Conservation (phyloP, 345 rosid species). For the Cardiospermum halicacabum region DNA sequence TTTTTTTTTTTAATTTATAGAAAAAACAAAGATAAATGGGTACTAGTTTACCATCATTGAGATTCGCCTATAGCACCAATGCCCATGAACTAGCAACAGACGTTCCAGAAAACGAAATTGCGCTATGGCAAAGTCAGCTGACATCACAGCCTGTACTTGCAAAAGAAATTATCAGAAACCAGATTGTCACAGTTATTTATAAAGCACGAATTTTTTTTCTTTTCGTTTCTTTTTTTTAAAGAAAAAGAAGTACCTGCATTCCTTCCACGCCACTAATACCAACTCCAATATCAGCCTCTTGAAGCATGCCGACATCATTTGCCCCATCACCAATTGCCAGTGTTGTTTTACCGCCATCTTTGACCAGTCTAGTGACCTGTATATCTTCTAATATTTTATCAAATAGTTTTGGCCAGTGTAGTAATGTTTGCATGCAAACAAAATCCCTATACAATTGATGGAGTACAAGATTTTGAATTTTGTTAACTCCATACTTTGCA, state of each 20-base stretch:
- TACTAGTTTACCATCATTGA: constrained; percentile 64
- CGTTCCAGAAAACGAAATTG: constrained; percentile 83
- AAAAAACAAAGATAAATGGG: constrained; percentile 8
- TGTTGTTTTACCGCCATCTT: constrained; percentile 50
- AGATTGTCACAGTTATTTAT: not conserved
- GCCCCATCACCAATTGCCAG: constrained; percentile 91
- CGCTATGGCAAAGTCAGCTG: constrained; percentile 90
- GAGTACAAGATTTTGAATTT: not conserved
- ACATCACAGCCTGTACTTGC: constrained; percentile 78
- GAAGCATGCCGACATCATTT: constrained; percentile 96
- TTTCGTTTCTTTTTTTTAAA: too few species aligned
- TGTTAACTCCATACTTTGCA: not conserved
- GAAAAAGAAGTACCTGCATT: constrained; percentile 58
- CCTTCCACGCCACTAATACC: constrained; percentile 97
- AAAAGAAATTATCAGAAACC: constrained; percentile 10
- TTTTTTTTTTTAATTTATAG: not conserved
- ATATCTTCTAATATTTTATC: constrained; percentile 36
- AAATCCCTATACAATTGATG: not conserved
- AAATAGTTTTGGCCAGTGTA: constrained; percentile 30
- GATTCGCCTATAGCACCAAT: constrained; percentile 96
- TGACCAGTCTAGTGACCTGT: constrained; percentile 90
- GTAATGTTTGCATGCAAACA: not conserved
- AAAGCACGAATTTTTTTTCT: too few species aligned
- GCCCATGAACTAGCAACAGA: constrained; percentile 84
- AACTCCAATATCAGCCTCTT: constrained; percentile 95